Evolutionary conservation across 371 early-diverging fungal genomes (phyloP).

Genomic region (Mucor piriformis): DNA sequence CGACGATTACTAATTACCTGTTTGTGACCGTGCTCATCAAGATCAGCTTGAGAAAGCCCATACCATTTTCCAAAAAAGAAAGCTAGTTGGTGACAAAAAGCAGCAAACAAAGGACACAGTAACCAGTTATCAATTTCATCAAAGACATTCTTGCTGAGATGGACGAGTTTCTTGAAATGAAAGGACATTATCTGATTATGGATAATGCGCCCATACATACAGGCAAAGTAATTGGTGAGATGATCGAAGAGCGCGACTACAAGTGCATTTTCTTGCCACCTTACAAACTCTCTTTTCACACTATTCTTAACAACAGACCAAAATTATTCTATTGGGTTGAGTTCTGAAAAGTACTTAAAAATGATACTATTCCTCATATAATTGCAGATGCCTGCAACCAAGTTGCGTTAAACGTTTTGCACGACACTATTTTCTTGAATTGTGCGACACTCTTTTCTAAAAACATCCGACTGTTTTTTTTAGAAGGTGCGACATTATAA

Average conservation of each 20-base stretch:
- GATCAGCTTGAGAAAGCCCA: conserved; percentile 20
- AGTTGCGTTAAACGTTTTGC: conserved; percentile 8
- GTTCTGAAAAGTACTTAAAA: conserved; percentile 20
- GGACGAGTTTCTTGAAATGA: conserved; percentile 25
- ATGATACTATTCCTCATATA: conserved; percentile 22
- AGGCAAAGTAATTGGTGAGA: conserved; percentile 13
- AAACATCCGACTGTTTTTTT: too few species aligned
- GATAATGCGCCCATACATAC: conserved; percentile 25
- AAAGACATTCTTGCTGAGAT: conserved; percentile 21
- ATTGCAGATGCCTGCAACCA: conserved; percentile 19
- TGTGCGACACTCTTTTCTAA: too few species aligned
- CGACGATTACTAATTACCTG: too few species aligned
- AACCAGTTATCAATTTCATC: conserved; percentile 17
- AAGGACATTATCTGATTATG: conserved; percentile 26
- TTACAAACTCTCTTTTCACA: conserved; percentile 21
- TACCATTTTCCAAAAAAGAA: conserved; percentile 25
- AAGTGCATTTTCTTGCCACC: conserved; percentile 26
- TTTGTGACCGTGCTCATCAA: too few species aligned
- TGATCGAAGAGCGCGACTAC: conserved; percentile 16
- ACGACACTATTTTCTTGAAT: not conserved
- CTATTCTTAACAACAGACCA: too few species aligned
- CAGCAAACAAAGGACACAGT: conserved; percentile 17
- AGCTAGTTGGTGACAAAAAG: conserved; percentile 18
- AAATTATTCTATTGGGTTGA: conserved; percentile 18
- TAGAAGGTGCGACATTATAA: too few species aligned